Evolutionary conservation across 345 rosid genomes (phyloP).

Genomic region (Syzygium oleosum): DNA sequence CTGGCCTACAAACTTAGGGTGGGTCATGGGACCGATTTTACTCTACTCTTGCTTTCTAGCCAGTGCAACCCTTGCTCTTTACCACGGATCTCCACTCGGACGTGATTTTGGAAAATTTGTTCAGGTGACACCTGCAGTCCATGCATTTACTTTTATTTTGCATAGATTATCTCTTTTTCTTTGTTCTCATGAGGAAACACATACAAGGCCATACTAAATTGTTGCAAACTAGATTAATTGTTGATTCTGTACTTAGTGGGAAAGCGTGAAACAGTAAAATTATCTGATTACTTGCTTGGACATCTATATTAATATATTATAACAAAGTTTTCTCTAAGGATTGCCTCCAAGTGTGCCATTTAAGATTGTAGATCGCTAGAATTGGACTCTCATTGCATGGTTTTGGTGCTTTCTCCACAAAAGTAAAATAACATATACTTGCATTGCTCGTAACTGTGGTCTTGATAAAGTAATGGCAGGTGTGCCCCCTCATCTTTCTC

Average conservation of each 20-base stretch:
- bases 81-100: constrained; percentile 86
- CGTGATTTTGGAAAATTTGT: constrained; percentile 79
- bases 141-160: neutral
- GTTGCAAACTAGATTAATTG: neutral
- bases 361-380: neutral
- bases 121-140: constrained; percentile 31
- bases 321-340: neutral
- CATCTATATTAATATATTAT: too few species aligned
- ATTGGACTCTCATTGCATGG: neutral
- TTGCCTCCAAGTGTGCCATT: neutral
- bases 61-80: constrained; percentile 81
- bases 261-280: neutral
- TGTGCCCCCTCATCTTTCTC: neutral
- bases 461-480: neutral
- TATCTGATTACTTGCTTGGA: neutral
- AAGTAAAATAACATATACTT: too few species aligned
- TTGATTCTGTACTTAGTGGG: neutral
- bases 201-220: neutral
- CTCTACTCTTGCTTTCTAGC: constrained; percentile 58
- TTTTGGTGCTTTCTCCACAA: neutral
- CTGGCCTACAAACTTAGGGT: constrained; percentile 95
- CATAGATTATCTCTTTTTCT: neutral
- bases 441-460: neutral
- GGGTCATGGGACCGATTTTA: constrained; percentile 86
- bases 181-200: neutral